These are phyloP conservation scores for Fusarium secorum DNA, from an alignment of 2,329 filamentous ascomycete genomes.

Conservation along the genomic window DNA sequence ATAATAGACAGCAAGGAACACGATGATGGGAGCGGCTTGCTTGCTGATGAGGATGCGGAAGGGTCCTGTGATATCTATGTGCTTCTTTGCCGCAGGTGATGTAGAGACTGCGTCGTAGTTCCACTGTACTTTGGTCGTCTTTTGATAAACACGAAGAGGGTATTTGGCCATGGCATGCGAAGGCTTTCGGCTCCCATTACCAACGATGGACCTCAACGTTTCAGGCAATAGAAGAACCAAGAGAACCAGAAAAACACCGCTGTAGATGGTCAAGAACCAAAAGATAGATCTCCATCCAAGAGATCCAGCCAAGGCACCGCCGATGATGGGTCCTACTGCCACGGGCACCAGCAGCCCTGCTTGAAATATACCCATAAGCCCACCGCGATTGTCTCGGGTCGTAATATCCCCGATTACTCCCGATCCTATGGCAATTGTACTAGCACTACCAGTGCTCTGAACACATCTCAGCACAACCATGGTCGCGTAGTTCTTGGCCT, in stretches of 20 bases:
- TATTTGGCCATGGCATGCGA: conserved; percentile 34
- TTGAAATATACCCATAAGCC: conserved; percentile 42
- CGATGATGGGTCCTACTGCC: conserved; percentile 53
- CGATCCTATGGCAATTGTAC: conserved; percentile 44
- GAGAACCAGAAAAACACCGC: background rate
- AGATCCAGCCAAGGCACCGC: conserved; percentile 49
- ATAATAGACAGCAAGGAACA: conserved; percentile 60
- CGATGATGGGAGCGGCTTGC: conserved; percentile 53
- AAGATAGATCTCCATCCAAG: conserved; percentile 33
- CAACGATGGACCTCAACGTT: conserved; percentile 23
- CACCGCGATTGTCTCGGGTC: conserved; percentile 40
- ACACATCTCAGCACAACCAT: conserved; percentile 56
- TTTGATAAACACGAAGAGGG: conserved; percentile 48
- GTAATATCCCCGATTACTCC: conserved; percentile 47
- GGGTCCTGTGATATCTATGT: conserved; percentile 54
- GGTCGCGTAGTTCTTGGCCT: conserved; percentile 52
- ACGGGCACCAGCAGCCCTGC: conserved; percentile 49
- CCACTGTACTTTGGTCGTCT: conserved; percentile 39
- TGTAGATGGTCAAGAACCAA: conserved; percentile 32
- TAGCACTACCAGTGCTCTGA: conserved; percentile 58
- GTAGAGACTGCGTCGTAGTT: fast-evolving
- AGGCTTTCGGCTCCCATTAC: conserved; percentile 53
- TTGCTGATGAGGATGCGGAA: conserved; percentile 57
- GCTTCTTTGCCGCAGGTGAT: conserved; percentile 29
- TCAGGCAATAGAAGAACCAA: conserved; percentile 10